These are phyloP conservation scores for Leucocoprinus sp. DNA, from an alignment of 768 basidiomycete species.

Conservation along the genomic window DNA sequence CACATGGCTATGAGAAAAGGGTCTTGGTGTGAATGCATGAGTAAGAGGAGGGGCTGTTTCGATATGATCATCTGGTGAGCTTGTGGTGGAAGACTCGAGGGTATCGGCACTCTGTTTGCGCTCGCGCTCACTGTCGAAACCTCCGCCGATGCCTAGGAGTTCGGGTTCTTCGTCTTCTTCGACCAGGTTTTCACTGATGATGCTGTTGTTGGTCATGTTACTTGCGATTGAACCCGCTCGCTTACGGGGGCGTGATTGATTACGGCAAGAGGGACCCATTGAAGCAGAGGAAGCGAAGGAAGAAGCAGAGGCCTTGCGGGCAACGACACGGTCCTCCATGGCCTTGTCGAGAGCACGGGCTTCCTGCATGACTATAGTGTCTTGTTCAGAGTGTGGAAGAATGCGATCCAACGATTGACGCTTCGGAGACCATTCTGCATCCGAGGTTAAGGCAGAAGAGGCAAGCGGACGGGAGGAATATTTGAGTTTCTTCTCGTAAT, in stretches of 20 bases:
- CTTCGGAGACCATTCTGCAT: constrained; percentile 68
- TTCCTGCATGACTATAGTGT: constrained; percentile 62
- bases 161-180: constrained; percentile 78
- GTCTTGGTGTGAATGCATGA: constrained; percentile 20
- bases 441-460: constrained; percentile 34
- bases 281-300: constrained; percentile 48
- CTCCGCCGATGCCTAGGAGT: constrained; percentile 59
- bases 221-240: constrained; percentile 74
- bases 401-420: constrained; percentile 53
- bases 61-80: constrained; percentile 38
- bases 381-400: constrained; percentile 37
- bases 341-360: constrained; percentile 80
- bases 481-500: constrained; percentile 75
- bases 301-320: constrained; percentile 63
- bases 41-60: constrained; percentile 16
- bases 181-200: constrained; percentile 71
- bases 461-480: constrained; percentile 40
- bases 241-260: constrained; percentile 55
- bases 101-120: constrained; percentile 26
- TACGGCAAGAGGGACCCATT: constrained; percentile 60
- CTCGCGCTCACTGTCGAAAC: constrained; percentile 45
- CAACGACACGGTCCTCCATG: constrained; percentile 76
- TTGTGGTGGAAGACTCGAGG: constrained; percentile 31
- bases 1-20: constrained; percentile 17
- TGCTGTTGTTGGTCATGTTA: constrained; percentile 54